phyloP scores from a whole-genome alignment of 148 eudicot species.

The Camellia sinensis region DNA sequence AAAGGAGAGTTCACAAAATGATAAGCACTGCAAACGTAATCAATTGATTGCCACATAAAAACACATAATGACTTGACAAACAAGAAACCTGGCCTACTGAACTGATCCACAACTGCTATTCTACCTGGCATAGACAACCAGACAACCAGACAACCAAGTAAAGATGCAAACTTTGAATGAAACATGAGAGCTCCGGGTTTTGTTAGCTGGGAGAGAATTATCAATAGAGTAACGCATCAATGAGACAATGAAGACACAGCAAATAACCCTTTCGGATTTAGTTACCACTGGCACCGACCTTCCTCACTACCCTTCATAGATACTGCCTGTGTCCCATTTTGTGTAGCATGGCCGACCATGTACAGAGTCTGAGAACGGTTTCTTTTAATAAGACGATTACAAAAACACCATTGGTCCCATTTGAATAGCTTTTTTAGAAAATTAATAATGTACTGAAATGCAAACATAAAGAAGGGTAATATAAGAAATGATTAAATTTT shows the following conservation, averaged over 20 bases:
- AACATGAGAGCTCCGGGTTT: neutral
- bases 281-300: neutral
- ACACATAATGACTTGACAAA: neutral
- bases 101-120: neutral
- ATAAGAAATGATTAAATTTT: neutral
- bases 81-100: neutral
- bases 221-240: neutral
- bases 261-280: neutral
- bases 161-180: neutral
- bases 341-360: neutral
- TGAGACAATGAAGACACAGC: neutral
- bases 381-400: neutral
- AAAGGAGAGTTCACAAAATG: neutral
- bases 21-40: neutral
- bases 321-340: neutral
- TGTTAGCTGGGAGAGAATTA: neutral
- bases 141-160: neutral
- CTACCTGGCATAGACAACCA: neutral
- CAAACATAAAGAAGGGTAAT: neutral
- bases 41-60: neutral
- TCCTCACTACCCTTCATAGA: neutral
- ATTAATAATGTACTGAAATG: neutral
- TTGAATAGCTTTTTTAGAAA: too few relatives aligned
- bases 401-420: neutral
- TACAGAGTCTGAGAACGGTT: neutral